Base-by-base conservation (phyloP, 2,329 filamentous ascomycete species). In the Thelonectria discophora region DNA sequence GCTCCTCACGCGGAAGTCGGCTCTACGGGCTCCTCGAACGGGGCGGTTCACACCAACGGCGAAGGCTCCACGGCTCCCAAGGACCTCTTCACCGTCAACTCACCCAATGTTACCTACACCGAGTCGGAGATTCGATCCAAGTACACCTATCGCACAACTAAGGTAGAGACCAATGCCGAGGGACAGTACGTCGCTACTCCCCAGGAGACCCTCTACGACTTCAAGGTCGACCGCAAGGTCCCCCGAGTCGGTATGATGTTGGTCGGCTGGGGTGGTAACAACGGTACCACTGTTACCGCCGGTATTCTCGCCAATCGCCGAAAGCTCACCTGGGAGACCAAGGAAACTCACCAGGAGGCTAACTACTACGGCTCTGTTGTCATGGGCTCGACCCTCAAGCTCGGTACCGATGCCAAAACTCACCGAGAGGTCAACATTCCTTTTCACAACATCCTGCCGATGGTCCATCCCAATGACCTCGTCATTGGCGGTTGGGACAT, bases 291-390 rank as follows among this genome's bases (percentile, higher is more conserved):
- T 60, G 93, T 99, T 65, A 98, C 95, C 62, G 95, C 95, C 65
- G 95, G 94, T 78, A 97, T 99, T 80, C 86, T 99, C 76, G 95
- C 94, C 80, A 99, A 99, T 82, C 91, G 92, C 76, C 91, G 90
- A 71, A 86, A 88, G 61, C 86, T 98, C 61, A 83, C 84, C 64
- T 99, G 95, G 95, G 92, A 97, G 67, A 98, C 95, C 73, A 94
- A 94, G 74, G 93, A 97, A 79, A 94, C 94, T 55, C 82, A 86
- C 69, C 92, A 88, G 67, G 83, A 87, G 67, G 90, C 95, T 80
- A 99, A 99, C 82, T 99, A 98, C 87, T 99, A 97, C 78, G 95
- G 95, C 73, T 99, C 95, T 59, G 88, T 98, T 72, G 88, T 98
- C 79, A 98, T 99, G 95, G 86, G 90, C 66, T 98, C 95, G 18